These are phyloP conservation scores for Alloteropsis semialata DNA, from an alignment of 176 grass and related monocot genomes.

Conservation along the genomic window DNA sequence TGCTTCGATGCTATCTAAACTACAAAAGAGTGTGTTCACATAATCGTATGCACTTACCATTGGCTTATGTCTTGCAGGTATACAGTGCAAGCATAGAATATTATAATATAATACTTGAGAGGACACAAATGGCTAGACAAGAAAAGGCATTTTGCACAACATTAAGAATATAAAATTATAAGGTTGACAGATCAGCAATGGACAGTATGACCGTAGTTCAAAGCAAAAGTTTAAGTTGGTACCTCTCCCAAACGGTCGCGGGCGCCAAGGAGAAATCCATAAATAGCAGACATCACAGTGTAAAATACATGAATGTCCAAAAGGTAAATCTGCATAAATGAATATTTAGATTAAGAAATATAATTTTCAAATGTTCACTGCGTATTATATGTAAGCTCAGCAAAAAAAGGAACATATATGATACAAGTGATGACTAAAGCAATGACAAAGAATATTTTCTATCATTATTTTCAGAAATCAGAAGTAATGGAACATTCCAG, in stretches of 20 bases:
- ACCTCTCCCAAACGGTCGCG: constrained; percentile 87
- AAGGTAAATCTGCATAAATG: constrained; percentile 83
- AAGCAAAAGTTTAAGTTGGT: constrained; percentile 16
- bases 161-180: not conserved
- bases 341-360: not conserved
- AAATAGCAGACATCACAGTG: constrained; percentile 80
- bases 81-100: not conserved
- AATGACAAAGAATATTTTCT: not conserved
- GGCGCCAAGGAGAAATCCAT: constrained; percentile 87
- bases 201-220: not conserved
- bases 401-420: not conserved
- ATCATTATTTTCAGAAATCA: not conserved
- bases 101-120: not conserved
- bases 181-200: not conserved
- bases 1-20: not conserved
- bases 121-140: not conserved
- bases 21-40: not conserved
- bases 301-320: constrained; percentile 94
- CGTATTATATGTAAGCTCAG: not conserved
- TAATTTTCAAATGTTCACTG: constrained; percentile 11
- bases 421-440: not conserved
- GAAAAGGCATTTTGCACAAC: not conserved
- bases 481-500: not conserved
- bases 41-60: not conserved
- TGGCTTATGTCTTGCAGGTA: not conserved